Base-by-base conservation (phyloP, 1,284 basidiomycete species). In the Apiotrichum porosum region DNA sequence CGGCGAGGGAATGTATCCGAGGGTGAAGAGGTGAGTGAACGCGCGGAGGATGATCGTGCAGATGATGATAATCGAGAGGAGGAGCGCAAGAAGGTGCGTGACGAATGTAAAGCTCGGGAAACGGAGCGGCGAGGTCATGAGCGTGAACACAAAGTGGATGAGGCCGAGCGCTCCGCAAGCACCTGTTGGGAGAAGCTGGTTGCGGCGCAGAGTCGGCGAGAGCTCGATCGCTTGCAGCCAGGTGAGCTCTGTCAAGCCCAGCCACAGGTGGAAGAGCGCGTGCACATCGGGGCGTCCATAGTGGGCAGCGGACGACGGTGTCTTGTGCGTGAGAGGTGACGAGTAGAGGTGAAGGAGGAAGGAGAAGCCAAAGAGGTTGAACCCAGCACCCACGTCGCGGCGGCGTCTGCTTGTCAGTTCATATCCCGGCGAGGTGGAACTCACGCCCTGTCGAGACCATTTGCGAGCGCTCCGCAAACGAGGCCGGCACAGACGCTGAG, bases 31-130 rank as follows among this genome's bases (percentile, higher is more conserved):
- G 32, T 63, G 63, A 9, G 68, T 70, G 49, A 72, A 39, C 1
- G 57, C 65, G 40, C 64, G 69, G 39, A 72, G 59, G 6, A 60
- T 37, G n/a, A 66, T 44, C 3, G 70, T 68, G 42, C 66, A 60
- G 19, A 56, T n/a, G 32, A 72, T 66, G 52, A 74, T 58, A 46
- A 62, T 44, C 14, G 60, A 51, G 21, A 71, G 57, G 42, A 68
- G 52, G n/a, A 72, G 61, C 1, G 68, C 68, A 46, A 71, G 60
- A 22, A 68, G 51, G 51, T 72, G 69, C 1, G 68, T 71, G 14
- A 73, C 42, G 48, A 73, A 72, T 6, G 66, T 70, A 49, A 71
- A 72, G 47, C 62, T 68, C 2, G 71, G 71, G 48, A 73, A 68
- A 17, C 58, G 58, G 26, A 68, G 55, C 3, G 68, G 69, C 6